Conservation (phyloP, 2,329 filamentous ascomycete genomes). For the Pleurostoma richardsiae region DNA sequence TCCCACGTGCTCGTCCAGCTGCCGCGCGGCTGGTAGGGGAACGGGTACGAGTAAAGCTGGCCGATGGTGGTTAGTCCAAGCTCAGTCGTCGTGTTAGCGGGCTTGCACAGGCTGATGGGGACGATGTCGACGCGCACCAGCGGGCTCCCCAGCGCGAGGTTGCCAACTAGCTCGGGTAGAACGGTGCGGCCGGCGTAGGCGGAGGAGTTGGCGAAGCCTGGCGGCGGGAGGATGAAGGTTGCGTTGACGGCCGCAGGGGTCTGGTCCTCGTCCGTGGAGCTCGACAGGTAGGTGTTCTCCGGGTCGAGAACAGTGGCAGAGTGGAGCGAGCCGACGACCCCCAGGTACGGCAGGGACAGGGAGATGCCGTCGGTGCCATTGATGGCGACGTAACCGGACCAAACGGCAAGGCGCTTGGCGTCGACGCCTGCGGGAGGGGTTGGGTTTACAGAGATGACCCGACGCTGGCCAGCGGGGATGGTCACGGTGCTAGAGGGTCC, state of each 20-base stretch:
- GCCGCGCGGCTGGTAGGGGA: conserved; percentile 15
- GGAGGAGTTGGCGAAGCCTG: conserved; percentile 25
- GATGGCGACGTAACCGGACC: conserved; percentile 41
- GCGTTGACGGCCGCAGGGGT: conserved; percentile 21
- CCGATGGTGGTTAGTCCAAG: conserved; percentile 36
- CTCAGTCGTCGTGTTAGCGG: conserved; percentile 17
- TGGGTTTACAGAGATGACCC: conserved; percentile 39
- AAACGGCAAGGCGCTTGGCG: conserved; percentile 36
- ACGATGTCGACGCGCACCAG: conserved; percentile 39
- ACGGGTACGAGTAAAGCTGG: conserved; percentile 35
- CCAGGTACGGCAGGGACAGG: conserved; percentile 32
- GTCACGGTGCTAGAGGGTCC: conserved; percentile 24
- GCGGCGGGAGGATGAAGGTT: conserved; percentile 35
- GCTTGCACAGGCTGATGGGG: conserved; percentile 22
- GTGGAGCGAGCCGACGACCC: conserved; percentile 31
- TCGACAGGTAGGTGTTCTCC: conserved; percentile 21
- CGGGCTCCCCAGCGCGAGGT: conserved; percentile 39
- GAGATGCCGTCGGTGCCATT: conserved; percentile 34
- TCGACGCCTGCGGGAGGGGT: conserved; percentile 31
- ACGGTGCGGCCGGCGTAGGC: conserved; percentile 16
- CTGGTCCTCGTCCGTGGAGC: conserved; percentile 24
- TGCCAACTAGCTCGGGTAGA: conserved; percentile 33
- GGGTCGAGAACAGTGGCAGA: conserved; percentile 25
- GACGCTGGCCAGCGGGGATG: conserved; percentile 33
- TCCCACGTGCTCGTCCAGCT: conserved; percentile 29